A percentile compares a stretch with the other conserved stretches of the same genome.
Conservation (phyloP, 2,329 filamentous ascomycete species). For the Aspergillus aculeatus region DNA sequence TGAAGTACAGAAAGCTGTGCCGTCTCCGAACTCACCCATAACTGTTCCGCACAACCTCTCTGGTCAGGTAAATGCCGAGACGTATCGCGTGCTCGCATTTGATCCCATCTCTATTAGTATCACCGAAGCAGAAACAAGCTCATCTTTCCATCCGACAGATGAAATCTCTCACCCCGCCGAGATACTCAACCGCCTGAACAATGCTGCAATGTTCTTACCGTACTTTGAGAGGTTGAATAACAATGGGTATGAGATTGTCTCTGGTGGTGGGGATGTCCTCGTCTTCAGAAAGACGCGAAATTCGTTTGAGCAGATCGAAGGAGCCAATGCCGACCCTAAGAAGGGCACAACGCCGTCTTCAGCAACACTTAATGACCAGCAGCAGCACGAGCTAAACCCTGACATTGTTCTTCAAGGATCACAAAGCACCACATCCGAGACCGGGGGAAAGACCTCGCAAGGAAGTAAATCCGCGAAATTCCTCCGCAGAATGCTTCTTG, state of each 20-base stretch:
- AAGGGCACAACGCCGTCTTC: background rate
- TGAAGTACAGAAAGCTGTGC: background rate
- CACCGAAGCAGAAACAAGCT: constrained; percentile 32
- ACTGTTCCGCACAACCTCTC: background rate
- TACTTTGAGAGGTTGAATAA: constrained; percentile 39
- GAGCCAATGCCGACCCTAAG: background rate
- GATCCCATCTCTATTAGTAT: constrained; percentile 33
- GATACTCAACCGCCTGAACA: constrained; percentile 38
- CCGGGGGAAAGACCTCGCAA: background rate
- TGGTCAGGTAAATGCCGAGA: constrained; percentile 8
- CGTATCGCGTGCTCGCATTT: constrained; percentile 40
- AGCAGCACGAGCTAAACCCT: background rate
- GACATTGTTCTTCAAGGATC: background rate
- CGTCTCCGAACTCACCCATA: background rate
- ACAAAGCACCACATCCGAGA: background rate
- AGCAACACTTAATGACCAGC: background rate
- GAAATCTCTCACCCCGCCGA: constrained; percentile 31
- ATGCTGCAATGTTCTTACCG: constrained; percentile 43
- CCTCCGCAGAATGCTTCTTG: constrained; percentile 35
- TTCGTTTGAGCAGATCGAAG: background rate
- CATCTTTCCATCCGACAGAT: constrained; percentile 28
- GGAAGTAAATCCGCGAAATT: constrained; percentile 14
- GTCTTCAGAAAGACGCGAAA: constrained; percentile 33
- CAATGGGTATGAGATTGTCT: constrained; percentile 45
- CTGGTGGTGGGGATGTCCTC: constrained; percentile 43